Evolutionary conservation across 2,329 filamentous ascomycete genomes (phyloP), one percentile per base, ranked within the genome.

Genomic region (Colletotrichum sublineola): DNA sequence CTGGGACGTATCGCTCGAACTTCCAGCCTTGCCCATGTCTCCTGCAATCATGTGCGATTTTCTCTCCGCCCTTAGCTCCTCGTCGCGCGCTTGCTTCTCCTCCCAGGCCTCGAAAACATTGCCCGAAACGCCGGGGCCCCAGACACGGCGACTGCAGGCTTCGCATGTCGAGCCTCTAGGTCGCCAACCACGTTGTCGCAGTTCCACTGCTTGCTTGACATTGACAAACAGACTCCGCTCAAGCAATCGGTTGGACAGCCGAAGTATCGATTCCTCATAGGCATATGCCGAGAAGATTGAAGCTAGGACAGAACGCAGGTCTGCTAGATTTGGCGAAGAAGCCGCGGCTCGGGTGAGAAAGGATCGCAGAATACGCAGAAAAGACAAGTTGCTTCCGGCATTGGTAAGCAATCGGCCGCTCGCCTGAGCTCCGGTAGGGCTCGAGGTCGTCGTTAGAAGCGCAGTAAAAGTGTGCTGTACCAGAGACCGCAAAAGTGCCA

Each of bases 251-350:
- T 96, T 97, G 0, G 96, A 94, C 3, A 99, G 89, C 1, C 89
- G 87, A 29, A 99, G 87, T 20, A 99, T 93, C 0, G 93, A 95
- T 80, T 96, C 94, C 81, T 99, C 96, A 79, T 98, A 98, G 0
- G 95, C 92, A 80, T 99, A 99, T 0, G 96, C 96, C 0, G 96
- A 91, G 82, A 99, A 98, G 67, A 99, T 96, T 15, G 95, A 96
- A 1, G 90, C 86, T 2, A 99, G 88, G 0, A 98, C 95, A 8
- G 90, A 89, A 56, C 96, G 92, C 3, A 99, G 87, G 79, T 98
- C 95, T 1, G 94, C 92, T 1, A 99, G 86, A 15, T 93, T 97
- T 0, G 96, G 95, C 0, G 95, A 97, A 24, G 92, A 91, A 33
- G 90, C 88, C 0, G 94, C 93, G 0, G 95, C 96, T 57, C 94